These are phyloP conservation scores for Talaromyces sp. DNA, from an alignment of 2,329 filamentous ascomycete species.

Conservation along the genomic window DNA sequence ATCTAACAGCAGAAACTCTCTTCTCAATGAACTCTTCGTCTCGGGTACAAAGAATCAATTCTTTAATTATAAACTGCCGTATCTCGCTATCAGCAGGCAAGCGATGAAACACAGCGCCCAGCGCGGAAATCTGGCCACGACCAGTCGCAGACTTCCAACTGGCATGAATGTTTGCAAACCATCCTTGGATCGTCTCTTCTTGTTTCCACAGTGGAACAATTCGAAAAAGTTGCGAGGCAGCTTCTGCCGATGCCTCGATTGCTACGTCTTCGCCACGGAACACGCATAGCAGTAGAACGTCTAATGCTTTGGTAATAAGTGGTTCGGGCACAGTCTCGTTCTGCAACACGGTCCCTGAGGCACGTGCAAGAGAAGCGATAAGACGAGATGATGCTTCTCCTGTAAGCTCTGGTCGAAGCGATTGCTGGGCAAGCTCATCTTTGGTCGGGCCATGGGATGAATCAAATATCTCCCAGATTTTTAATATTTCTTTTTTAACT, in stretches of 20 bases:
- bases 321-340: slow-evolving; percentile 1
- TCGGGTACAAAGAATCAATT: slow-evolving; percentile 27
- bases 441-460: slow-evolving; percentile 26
- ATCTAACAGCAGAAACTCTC: slow-evolving; percentile 35
- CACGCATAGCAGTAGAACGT: slow-evolving; percentile 34
- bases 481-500: slow-evolving; percentile 22
- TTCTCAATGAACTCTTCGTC: slow-evolving; percentile 36
- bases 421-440: slow-evolving; percentile 34
- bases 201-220: slow-evolving; percentile 28
- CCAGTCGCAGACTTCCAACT: slow-evolving; percentile 33
- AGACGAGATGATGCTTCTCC: slow-evolving; percentile 36
- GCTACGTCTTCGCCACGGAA: slow-evolving; percentile 34
- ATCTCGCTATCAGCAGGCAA: slow-evolving; percentile 19
- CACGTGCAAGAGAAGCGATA: slow-evolving; percentile 31
- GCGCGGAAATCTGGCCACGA: slow-evolving; percentile 38
- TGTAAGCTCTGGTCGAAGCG: slow-evolving; percentile 35
- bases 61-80: slow-evolving; percentile 24
- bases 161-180: slow-evolving; percentile 33
- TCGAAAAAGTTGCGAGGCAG: slow-evolving; percentile 34
- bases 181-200: slow-evolving; percentile 29
- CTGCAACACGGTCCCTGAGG: slow-evolving; percentile 13
- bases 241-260: slow-evolving; percentile 35
- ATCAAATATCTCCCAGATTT: slow-evolving; percentile 34
- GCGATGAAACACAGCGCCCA: slow-evolving; percentile 34
- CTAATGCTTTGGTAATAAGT: slow-evolving; percentile 24